These are phyloP conservation scores for Trichocomaceae sp. DNA, from an alignment of 2,329 filamentous ascomycete species.

Conservation along the genomic window DNA sequence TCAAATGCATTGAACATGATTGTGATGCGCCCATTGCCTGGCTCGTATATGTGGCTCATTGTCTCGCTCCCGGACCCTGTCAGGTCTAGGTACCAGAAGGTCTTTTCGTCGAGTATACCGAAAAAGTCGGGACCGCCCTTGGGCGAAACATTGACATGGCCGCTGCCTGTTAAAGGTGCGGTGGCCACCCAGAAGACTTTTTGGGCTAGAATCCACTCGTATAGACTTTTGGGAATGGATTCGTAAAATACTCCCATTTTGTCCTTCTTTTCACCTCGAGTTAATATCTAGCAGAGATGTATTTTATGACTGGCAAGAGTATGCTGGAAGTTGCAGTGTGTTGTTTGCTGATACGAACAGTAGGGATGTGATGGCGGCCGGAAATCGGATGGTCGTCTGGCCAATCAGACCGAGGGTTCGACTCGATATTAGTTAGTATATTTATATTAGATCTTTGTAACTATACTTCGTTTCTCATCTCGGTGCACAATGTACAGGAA, in stretches of 20 bases:
- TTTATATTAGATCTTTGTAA: background rate
- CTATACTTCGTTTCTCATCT: background rate
- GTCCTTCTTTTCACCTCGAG: background rate
- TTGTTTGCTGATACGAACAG: too few relatives aligned
- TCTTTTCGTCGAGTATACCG: slow-evolving; percentile 10
- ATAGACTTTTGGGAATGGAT: slow-evolving; percentile 7
- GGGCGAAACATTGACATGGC: slow-evolving; percentile 13
- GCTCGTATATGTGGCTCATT: slow-evolving; percentile 14
- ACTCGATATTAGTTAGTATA: too few relatives aligned
- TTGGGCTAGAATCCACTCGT: slow-evolving; percentile 9
- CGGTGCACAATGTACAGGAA: background rate
- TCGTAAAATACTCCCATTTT: slow-evolving; percentile 13
- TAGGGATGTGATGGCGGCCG: too few relatives aligned
- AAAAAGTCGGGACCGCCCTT: slow-evolving; percentile 11
- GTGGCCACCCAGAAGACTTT: slow-evolving; percentile 13
- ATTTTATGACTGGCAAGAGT: too few relatives aligned
- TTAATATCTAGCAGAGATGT: background rate
- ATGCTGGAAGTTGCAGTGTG: too few relatives aligned
- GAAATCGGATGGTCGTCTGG: background rate
- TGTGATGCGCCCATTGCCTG: slow-evolving; percentile 11
- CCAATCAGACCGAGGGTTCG: background rate
- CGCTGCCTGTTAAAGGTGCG: slow-evolving; percentile 9
- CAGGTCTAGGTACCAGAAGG: slow-evolving; percentile 12
- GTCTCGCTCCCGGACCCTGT: slow-evolving; percentile 13
- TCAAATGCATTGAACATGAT: slow-evolving; percentile 13